Evolutionary conservation across 148 eudicot genomes (phyloP).

Genomic region (Cornus controversa): DNA sequence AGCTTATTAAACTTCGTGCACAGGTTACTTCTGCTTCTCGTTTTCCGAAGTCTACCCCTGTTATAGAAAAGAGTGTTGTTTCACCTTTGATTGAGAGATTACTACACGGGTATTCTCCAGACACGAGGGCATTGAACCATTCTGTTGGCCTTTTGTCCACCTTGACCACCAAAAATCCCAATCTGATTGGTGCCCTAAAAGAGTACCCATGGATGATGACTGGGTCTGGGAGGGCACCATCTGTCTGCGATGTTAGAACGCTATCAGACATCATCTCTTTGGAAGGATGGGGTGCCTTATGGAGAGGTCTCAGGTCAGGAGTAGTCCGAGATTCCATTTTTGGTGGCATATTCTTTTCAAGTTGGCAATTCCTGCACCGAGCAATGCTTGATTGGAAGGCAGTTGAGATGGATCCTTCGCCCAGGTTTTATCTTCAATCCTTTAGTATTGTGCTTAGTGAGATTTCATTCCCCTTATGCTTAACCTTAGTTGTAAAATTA

Average conservation of each 20-base stretch:
- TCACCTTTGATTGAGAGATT: constrained; percentile 53
- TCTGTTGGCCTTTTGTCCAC: constrained; percentile 66
- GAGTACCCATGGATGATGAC: constrained; percentile 96
- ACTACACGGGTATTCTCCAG: constrained; percentile 52
- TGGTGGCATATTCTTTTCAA: constrained; percentile 82
- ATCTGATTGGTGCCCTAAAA: constrained; percentile 57
- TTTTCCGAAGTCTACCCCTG: constrained; percentile 22
- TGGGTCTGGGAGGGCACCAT: constrained; percentile 87
- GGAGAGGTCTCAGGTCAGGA: constrained; percentile 83
- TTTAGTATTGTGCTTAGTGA: constrained; percentile 7
- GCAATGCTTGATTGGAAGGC: constrained; percentile 85
- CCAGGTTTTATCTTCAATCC: constrained; percentile 34
- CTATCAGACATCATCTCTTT: constrained; percentile 55
- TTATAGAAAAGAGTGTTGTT: constrained; percentile 20
- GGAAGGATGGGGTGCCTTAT: constrained; percentile 81
- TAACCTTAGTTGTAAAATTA: not conserved
- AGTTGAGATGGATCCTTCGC: constrained; percentile 72
- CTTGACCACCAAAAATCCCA: constrained; percentile 42
- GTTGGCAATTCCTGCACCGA: constrained; percentile 74
- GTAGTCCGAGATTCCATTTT: constrained; percentile 75
- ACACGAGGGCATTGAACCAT: constrained; percentile 53
- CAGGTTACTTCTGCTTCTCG: constrained; percentile 79
- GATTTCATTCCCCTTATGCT: not conserved
- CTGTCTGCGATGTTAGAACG: constrained; percentile 59
- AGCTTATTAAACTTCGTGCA: constrained; percentile 73